Conservation (phyloP, 805 yeast species). For the Hyphopichia homilentoma region DNA sequence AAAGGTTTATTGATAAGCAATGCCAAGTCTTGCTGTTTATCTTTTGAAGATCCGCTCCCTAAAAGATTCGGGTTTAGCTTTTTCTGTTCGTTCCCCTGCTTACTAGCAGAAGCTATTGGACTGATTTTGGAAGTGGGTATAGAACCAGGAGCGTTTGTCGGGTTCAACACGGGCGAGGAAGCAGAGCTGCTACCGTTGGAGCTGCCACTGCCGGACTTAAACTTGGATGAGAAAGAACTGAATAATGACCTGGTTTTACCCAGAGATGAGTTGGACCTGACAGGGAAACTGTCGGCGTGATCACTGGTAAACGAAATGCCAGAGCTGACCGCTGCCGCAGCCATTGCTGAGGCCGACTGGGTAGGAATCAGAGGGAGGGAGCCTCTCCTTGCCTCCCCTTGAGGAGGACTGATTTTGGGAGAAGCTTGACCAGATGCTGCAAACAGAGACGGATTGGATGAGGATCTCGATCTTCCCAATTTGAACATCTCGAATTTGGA, state of each 20-base stretch:
- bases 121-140: slow-evolving; percentile 1
- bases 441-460: slow-evolving; percentile 11
- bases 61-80: slow-evolving; percentile 4
- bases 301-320: too few species aligned
- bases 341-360: slow-evolving; percentile 13
- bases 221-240: slow-evolving; percentile 38
- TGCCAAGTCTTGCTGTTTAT: slow-evolving; percentile 23
- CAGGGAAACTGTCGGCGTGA: neutral
- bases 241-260: slow-evolving; percentile 26
- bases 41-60: too few species aligned
- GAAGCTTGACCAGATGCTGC: slow-evolving; percentile 3
- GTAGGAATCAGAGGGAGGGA: slow-evolving; percentile 8
- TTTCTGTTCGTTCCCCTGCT: slow-evolving; percentile 1
- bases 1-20: slow-evolving; percentile 23
- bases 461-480: slow-evolving; percentile 25
- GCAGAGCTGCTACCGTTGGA: slow-evolving; percentile 3
- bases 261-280: slow-evolving; percentile 13
- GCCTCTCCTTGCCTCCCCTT: slow-evolving; percentile 11
- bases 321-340: slow-evolving; percentile 8
- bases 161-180: too few species aligned
- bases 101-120: slow-evolving; percentile 1
- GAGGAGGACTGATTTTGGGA: too few species aligned
- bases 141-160: slow-evolving; percentile 5
- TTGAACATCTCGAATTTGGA: slow-evolving; percentile 21
- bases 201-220: slow-evolving; percentile 19